These are phyloP conservation scores for Deinandra increscens DNA, from an alignment of 129 eudicot species.

Conservation along the genomic window DNA sequence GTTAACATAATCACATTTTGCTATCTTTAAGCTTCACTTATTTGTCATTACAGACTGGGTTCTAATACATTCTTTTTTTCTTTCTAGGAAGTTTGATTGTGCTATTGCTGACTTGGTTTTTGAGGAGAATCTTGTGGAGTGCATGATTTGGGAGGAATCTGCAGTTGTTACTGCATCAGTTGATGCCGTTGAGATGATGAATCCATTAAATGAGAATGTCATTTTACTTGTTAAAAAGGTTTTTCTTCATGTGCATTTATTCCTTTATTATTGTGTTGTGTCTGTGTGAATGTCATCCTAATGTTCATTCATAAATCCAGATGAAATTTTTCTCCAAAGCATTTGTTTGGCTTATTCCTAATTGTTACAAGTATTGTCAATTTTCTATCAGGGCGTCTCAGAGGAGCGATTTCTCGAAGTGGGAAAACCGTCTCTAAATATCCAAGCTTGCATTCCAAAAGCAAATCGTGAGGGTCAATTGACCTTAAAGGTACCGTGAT, in stretches of 20 bases:
- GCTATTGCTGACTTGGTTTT: slow-evolving; percentile 59
- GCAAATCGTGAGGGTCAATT: slow-evolving; percentile 39
- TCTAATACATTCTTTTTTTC: slow-evolving; percentile 23
- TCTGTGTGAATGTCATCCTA: neutral
- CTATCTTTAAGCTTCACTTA: slow-evolving; percentile 11
- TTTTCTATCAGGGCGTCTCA: slow-evolving; percentile 38
- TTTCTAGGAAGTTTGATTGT: slow-evolving; percentile 51
- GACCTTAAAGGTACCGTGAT: slow-evolving; percentile 48
- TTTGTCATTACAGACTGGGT: slow-evolving; percentile 11
- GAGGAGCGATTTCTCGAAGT: slow-evolving; percentile 33
- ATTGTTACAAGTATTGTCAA: slow-evolving; percentile 3
- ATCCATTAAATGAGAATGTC: slow-evolving; percentile 53
- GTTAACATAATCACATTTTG: neutral
- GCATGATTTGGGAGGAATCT: slow-evolving; percentile 74
- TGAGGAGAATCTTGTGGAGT: slow-evolving; percentile 47
- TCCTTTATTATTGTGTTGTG: neutral
- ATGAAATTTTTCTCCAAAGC: neutral
- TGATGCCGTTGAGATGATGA: slow-evolving; percentile 49
- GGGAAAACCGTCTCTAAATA: slow-evolving; percentile 47
- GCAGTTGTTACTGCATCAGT: slow-evolving; percentile 50
- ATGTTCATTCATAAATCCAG: neutral
- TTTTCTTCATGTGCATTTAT: slow-evolving; percentile 11
- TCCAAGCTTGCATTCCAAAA: slow-evolving; percentile 55
- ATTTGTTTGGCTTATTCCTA: slow-evolving; percentile 15
- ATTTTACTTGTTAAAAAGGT: slow-evolving; percentile 60